phyloP scores from a whole-genome alignment of 2,329 filamentous ascomycete genomes.

The Trichoderma sp. region DNA sequence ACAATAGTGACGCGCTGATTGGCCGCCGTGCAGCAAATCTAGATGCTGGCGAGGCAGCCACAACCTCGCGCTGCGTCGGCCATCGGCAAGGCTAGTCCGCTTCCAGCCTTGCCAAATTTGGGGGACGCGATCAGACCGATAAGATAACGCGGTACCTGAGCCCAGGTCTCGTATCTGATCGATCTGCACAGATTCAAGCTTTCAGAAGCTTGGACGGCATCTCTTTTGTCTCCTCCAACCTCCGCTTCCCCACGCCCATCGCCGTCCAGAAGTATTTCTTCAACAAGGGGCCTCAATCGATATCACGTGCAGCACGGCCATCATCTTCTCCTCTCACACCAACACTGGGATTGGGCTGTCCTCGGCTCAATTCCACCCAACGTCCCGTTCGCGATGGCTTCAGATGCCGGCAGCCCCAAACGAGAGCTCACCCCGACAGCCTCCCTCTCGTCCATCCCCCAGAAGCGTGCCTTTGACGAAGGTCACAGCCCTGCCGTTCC shows the following conservation, averaged over 20 bases:
- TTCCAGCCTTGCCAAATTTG: slow-evolving; percentile 18
- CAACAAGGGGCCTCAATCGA: not conserved
- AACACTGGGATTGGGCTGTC: not conserved
- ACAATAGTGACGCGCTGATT: slow-evolving; percentile 28
- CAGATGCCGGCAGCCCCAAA: slow-evolving; percentile 45
- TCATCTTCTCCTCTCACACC: not conserved
- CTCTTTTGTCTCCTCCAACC: not conserved
- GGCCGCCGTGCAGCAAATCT: slow-evolving; percentile 7
- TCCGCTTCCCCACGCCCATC: not conserved
- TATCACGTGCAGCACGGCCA: not conserved
- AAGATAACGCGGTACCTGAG: slow-evolving; percentile 22
- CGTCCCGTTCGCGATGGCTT: slow-evolving; percentile 38
- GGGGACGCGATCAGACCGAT: slow-evolving; percentile 20
- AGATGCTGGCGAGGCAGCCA: slow-evolving; percentile 27
- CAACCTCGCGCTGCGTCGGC: slow-evolving; percentile 29
- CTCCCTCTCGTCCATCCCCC: slow-evolving; percentile 55
- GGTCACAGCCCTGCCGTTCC: slow-evolving; percentile 70
- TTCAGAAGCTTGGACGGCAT: too few species aligned
- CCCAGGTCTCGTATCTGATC: not conserved
- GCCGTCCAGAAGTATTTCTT: not conserved
- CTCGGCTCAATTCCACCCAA: not conserved
- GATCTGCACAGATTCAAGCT: too few species aligned
- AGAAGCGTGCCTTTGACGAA: slow-evolving; percentile 69
- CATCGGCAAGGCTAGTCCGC: slow-evolving; percentile 32
- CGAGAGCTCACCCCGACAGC: slow-evolving; percentile 47